phyloP scores from a whole-genome alignment of 1,284 basidiomycete species.

The Leccinum pachyderme region DNA sequence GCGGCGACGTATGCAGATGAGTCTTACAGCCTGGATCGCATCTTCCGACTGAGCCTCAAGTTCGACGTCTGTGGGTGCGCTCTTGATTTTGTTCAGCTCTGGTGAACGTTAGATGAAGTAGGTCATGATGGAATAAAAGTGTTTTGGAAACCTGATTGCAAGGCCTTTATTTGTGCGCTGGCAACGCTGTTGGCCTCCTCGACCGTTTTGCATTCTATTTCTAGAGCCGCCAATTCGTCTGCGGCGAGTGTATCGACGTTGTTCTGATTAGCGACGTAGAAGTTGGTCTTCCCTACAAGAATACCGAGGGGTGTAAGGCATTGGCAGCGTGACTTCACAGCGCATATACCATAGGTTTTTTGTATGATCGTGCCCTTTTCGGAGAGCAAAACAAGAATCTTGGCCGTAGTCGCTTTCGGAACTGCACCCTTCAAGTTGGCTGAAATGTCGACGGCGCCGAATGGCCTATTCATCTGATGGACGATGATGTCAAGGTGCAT shows the following conservation, averaged over 20 bases:
- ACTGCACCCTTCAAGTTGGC: conserved; percentile 86
- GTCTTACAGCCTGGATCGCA: conserved; percentile 42
- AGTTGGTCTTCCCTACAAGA: conserved; percentile 71
- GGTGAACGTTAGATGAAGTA: conserved; percentile 8
- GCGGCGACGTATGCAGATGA: neutral
- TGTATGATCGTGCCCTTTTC: conserved; percentile 75
- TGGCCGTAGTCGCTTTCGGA: conserved; percentile 77
- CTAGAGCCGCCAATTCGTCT: conserved; percentile 55
- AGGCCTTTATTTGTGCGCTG: conserved; percentile 40
- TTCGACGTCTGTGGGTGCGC: conserved; percentile 66
- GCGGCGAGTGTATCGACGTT: conserved; percentile 59
- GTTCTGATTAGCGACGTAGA: conserved; percentile 77
- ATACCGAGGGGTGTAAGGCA: neutral
- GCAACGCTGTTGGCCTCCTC: conserved; percentile 63
- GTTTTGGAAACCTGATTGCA: conserved; percentile 26
- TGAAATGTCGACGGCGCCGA: conserved; percentile 80
- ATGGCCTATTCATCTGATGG: conserved; percentile 69
- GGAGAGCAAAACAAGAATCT: conserved; percentile 74
- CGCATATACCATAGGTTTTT: conserved; percentile 68
- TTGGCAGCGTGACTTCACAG: neutral
- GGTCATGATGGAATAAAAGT: neutral
- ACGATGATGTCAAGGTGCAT: neutral
- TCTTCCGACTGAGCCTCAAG: conserved; percentile 50
- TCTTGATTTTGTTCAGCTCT: conserved; percentile 67
- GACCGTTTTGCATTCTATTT: conserved; percentile 51